Evolutionary conservation across 768 basidiomycete genomes (phyloP).

Genomic region (Rhodotorula toruloides): DNA sequence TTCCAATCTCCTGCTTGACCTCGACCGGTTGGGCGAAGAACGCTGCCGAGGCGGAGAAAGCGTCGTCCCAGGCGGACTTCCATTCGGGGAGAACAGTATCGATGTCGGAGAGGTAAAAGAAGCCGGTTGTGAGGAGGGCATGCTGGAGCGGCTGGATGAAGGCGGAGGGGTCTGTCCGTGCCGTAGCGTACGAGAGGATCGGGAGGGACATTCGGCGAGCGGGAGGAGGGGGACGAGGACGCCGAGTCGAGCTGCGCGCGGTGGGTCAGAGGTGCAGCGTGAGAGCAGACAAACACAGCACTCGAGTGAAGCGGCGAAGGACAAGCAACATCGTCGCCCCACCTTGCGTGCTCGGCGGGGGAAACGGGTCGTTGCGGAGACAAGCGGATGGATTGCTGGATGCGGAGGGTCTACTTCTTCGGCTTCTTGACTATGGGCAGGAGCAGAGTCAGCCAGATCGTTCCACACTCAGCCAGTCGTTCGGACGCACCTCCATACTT

Average conservation of each 20-base stretch:
- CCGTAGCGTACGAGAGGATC: slow-evolving; percentile 14
- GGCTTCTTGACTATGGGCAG: slow-evolving; percentile 68
- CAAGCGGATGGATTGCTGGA: background rate
- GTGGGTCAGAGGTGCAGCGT: background rate
- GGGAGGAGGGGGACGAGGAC: background rate
- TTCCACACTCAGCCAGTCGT: background rate
- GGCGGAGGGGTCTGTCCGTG: background rate
- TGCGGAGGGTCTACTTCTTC: slow-evolving; percentile 49
- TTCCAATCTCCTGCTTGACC: slow-evolving; percentile 7
- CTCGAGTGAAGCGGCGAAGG: background rate
- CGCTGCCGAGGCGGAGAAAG: background rate
- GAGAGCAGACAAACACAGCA: background rate
- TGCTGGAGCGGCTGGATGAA: slow-evolving; percentile 20
- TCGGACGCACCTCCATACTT: slow-evolving; percentile 63
- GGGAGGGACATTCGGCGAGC: slow-evolving; percentile 4
- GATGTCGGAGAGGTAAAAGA: slow-evolving; percentile 23
- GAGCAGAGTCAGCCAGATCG: background rate
- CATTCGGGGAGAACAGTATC: slow-evolving; percentile 9
- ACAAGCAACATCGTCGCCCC: background rate
- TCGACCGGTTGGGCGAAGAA: slow-evolving; percentile 18
- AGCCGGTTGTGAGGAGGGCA: slow-evolving; percentile 21
- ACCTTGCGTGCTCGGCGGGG: background rate
- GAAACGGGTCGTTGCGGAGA: background rate
- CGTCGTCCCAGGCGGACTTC: slow-evolving; percentile 7
- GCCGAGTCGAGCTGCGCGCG: background rate